Percentiles rank a stretch among this genome's conserved stretches.
Conservation (phyloP, 1,139 yeast species). For the Lodderomyces parapsilosis region DNA sequence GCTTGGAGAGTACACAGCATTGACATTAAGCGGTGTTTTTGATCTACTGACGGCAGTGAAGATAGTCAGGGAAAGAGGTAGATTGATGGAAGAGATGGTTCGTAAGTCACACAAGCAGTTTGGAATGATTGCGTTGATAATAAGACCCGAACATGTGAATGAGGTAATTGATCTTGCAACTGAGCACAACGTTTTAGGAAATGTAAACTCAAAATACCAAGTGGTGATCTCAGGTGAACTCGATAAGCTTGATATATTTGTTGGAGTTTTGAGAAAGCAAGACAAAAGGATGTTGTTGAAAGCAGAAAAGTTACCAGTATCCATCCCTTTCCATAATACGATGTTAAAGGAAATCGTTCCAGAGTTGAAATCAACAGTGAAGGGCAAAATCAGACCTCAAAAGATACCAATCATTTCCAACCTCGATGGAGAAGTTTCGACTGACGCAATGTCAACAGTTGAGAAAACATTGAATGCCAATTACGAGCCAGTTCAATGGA, state of each 20-base stretch:
- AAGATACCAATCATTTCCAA: constrained; percentile 35
- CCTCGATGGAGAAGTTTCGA: constrained; percentile 26
- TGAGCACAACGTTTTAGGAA: constrained; percentile 32
- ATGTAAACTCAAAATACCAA: constrained; percentile 43
- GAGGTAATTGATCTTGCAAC: constrained; percentile 20
- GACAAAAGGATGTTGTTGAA: constrained; percentile 6
- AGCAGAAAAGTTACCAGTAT: constrained; percentile 37
- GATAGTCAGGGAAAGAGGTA: constrained; percentile 52
- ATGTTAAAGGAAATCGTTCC: constrained; percentile 37
- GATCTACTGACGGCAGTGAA: constrained; percentile 42
- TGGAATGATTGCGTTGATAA: constrained; percentile 41
- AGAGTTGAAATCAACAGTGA: constrained; percentile 20
- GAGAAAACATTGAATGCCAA: constrained; percentile 33
- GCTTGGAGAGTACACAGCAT: constrained; percentile 57
- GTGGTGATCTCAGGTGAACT: constrained; percentile 46
- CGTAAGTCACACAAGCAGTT: constrained; percentile 16
- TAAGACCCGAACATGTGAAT: constrained; percentile 20
- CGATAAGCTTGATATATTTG: constrained; percentile 17
- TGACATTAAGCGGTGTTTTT: constrained; percentile 40
- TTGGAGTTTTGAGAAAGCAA: constrained; percentile 2
- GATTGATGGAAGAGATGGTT: constrained; percentile 43
- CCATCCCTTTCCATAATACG: constrained; percentile 54
- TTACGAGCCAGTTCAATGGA: constrained; percentile 47
- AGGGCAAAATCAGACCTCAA: constrained; percentile 16
- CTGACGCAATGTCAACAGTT: constrained; percentile 19